Conservation (phyloP, 345 rosid genomes). For the Eucalyptus erythrocorys region DNA sequence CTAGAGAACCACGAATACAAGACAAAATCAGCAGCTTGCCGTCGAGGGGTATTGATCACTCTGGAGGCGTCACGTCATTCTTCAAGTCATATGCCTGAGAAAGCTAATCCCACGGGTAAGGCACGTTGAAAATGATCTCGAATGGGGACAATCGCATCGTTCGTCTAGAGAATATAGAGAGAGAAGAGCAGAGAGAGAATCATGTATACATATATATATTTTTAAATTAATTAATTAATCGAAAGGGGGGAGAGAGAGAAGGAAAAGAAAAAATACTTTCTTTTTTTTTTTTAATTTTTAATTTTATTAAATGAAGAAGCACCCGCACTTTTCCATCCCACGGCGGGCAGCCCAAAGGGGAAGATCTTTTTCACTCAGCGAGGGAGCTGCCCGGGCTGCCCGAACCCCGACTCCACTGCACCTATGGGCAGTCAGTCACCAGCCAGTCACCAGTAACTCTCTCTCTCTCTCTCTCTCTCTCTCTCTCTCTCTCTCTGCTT, state of each 20-base stretch:
- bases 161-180: not conserved
- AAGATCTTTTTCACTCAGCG: not conserved
- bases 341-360: not conserved
- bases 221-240: not conserved
- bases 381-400: constrained; percentile 9
- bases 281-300: too few species aligned
- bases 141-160: not conserved
- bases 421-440: constrained; percentile 4
- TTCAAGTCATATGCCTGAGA: not conserved
- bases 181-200: not conserved
- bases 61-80: not conserved
- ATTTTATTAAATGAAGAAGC: not conserved
- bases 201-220: not conserved
- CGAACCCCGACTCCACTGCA: not conserved
- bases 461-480: constrained; percentile 2
- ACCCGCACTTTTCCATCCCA: not conserved
- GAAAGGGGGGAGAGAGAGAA: not conserved
- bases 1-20: not conserved
- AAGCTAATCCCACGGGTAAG: not conserved
- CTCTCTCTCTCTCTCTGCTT: not conserved
- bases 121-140: constrained; percentile 2
- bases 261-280: not conserved
- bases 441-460: not conserved
- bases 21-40: not conserved
- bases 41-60: not conserved